A percentile compares a stretch with the other conserved stretches of the same genome.
Conservation (phyloP, 441 rosid genomes). For the Dalechampia spathulata region DNA sequence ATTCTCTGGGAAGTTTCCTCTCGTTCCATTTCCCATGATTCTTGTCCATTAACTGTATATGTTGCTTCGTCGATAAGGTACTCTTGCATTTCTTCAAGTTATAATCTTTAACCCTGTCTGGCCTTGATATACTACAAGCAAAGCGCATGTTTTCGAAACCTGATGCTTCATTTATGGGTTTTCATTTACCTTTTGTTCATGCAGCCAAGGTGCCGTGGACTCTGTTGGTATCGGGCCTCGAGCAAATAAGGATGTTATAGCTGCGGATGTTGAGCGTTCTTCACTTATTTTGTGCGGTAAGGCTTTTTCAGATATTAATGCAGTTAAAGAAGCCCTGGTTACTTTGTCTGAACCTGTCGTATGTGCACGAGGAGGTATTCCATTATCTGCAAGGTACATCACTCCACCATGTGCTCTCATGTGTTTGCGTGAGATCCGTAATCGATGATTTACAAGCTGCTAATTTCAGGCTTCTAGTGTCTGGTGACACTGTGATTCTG, state of each 20-base stretch:
- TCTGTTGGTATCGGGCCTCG: constrained; percentile 23
- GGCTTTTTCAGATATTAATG: constrained; percentile 30
- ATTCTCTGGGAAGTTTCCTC: constrained; percentile 22
- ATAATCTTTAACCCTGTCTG: background rate
- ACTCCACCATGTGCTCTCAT: background rate
- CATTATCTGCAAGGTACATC: constrained; percentile 25
- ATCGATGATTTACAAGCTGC: constrained; percentile 6
- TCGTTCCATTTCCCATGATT: constrained; percentile 40
- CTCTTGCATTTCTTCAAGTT: background rate
- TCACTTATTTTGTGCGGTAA: constrained; percentile 32
- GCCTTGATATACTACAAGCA: background rate
- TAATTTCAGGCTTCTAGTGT: constrained; percentile 29
- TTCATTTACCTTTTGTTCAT: background rate
- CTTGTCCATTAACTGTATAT: constrained; percentile 36
- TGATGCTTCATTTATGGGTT: background rate
- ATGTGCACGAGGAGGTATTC: constrained; percentile 34
- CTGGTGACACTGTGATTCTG: constrained; percentile 22
- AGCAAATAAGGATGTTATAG: constrained; percentile 28
- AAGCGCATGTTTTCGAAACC: background rate
- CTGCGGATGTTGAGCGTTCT: constrained; percentile 32
- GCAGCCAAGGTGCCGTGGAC: constrained; percentile 18
- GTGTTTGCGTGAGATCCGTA: background rate
- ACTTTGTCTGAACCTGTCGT: constrained; percentile 30
- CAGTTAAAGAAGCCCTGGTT: constrained; percentile 25
- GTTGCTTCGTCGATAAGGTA: constrained; percentile 32